phyloP scores from a whole-genome alignment of 1,284 basidiomycete species.

The Leccinum pseudoinsigne region DNA sequence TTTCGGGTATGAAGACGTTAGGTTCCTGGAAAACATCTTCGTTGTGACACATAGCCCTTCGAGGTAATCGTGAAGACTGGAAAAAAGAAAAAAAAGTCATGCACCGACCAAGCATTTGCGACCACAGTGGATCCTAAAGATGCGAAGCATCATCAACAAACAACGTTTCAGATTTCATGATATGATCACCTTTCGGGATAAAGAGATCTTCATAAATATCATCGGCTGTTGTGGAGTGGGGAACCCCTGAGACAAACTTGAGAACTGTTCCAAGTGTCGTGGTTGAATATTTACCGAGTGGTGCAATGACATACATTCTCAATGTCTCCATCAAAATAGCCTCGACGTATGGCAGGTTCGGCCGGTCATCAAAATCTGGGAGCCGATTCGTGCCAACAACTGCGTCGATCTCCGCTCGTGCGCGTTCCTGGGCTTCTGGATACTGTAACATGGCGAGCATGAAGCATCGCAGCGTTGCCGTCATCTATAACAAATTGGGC shows the following conservation, averaged over 20 bases:
- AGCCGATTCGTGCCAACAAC: constrained; percentile 37
- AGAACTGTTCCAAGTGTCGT: neutral
- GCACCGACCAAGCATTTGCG: constrained; percentile 44
- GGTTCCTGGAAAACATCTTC: constrained; percentile 40
- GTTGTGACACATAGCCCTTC: constrained; percentile 46
- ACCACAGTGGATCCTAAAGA: constrained; percentile 38
- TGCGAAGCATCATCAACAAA: neutral
- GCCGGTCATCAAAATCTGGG: constrained; percentile 42
- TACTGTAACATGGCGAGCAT: constrained; percentile 50
- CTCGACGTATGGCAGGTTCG: constrained; percentile 43
- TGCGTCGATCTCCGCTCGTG: constrained; percentile 44
- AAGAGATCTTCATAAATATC: constrained; percentile 42
- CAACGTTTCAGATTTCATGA: neutral
- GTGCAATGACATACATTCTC: constrained; percentile 46
- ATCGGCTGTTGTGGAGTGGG: constrained; percentile 41
- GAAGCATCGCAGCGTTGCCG: constrained; percentile 45
- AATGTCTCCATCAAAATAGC: constrained; percentile 53
- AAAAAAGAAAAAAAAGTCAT: neutral
- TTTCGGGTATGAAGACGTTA: constrained; percentile 41
- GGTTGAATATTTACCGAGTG: constrained; percentile 16
- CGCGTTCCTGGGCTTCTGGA: constrained; percentile 43
- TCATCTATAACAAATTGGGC: constrained; percentile 34
- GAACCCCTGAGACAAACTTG: constrained; percentile 34
- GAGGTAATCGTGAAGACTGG: neutral
- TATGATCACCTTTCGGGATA: constrained; percentile 41